Evolutionary conservation across 305 asterid genomes (phyloP).

Genomic region (Andrographis paniculata): DNA sequence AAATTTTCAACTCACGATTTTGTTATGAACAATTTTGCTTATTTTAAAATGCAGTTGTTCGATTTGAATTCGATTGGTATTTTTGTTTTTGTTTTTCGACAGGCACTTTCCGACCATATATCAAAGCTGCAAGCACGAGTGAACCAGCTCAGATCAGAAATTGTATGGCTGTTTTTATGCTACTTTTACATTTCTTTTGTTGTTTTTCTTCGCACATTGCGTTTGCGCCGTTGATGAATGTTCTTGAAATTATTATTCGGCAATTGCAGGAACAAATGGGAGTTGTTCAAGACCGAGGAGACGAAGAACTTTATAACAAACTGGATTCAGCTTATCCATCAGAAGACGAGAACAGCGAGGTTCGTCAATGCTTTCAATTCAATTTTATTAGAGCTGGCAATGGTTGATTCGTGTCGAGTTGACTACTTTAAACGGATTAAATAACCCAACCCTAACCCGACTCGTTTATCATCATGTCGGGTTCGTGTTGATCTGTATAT

Average conservation of each 20-base stretch:
- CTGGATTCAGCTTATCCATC: slow-evolving; percentile 56
- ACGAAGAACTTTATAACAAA: slow-evolving; percentile 56
- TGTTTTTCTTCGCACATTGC: slow-evolving; percentile 1
- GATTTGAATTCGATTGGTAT: too few relatives aligned
- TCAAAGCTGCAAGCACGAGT: slow-evolving; percentile 55
- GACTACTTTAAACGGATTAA: too few relatives aligned
- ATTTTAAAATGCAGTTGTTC: too few relatives aligned
- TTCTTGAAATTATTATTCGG: slow-evolving; percentile 10
- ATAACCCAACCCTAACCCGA: too few relatives aligned
- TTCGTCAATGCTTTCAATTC: slow-evolving; percentile 14
- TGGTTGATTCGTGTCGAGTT: too few relatives aligned
- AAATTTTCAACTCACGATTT: too few relatives aligned
- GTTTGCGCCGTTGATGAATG: not conserved
- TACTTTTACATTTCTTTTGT: slow-evolving; percentile 7
- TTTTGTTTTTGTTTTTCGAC: slow-evolving; percentile 23
- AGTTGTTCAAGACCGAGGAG: slow-evolving; percentile 44
- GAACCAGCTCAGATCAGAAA: slow-evolving; percentile 51
- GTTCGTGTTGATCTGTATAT: too few relatives aligned
- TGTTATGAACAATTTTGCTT: too few relatives aligned
- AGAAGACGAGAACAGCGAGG: slow-evolving; percentile 88
- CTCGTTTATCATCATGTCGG: too few relatives aligned
- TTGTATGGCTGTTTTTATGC: slow-evolving; percentile 37
- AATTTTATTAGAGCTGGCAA: too few relatives aligned
- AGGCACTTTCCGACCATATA: slow-evolving; percentile 73
- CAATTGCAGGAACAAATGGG: slow-evolving; percentile 67